A percentile compares a stretch with the other conserved stretches of the same genome.
phyloP scores from a whole-genome alignment of 1,284 basidiomycete species.

The Apiotrichum mycotoxinovorans region DNA sequence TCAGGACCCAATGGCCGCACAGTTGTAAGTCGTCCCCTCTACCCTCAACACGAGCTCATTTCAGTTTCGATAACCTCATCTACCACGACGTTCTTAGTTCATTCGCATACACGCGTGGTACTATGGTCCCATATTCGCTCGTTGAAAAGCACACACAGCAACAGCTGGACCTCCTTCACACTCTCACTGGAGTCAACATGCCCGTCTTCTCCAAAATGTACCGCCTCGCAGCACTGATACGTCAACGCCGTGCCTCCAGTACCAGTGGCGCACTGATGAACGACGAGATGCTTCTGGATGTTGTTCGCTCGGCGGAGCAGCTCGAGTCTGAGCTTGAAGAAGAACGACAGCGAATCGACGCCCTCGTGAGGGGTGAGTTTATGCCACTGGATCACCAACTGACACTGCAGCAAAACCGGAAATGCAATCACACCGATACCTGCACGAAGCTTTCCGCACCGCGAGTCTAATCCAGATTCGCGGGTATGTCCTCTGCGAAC shows the following conservation, averaged over 20 bases:
- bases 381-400: neutral
- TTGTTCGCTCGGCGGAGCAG: slow-evolving; percentile 24
- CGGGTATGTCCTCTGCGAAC: slow-evolving; percentile 28
- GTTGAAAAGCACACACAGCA: slow-evolving; percentile 7
- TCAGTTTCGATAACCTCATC: slow-evolving; percentile 36
- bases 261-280: slow-evolving; percentile 16
- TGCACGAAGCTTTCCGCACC: slow-evolving; percentile 38
- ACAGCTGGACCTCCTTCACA: slow-evolving; percentile 19
- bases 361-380: slow-evolving; percentile 24
- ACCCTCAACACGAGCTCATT: neutral
- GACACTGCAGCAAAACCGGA: slow-evolving; percentile 26
- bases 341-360: slow-evolving; percentile 34
- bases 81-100: slow-evolving; percentile 32
- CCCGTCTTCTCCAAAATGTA: slow-evolving; percentile 34
- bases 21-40: slow-evolving; percentile 25
- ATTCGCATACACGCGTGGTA: slow-evolving; percentile 1
- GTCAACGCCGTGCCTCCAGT: slow-evolving; percentile 16
- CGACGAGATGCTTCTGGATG: slow-evolving; percentile 31
- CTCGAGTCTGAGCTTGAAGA: slow-evolving; percentile 28
- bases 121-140: slow-evolving; percentile 6
- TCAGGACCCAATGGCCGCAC: slow-evolving; percentile 26
- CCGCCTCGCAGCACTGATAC: slow-evolving; percentile 24
- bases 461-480: slow-evolving; percentile 31
- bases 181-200: slow-evolving; percentile 32
- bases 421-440: slow-evolving; percentile 31